These are phyloP conservation scores for Candida ascalaphidarum DNA, from an alignment of 805 yeast species.

Conservation along the genomic window DNA sequence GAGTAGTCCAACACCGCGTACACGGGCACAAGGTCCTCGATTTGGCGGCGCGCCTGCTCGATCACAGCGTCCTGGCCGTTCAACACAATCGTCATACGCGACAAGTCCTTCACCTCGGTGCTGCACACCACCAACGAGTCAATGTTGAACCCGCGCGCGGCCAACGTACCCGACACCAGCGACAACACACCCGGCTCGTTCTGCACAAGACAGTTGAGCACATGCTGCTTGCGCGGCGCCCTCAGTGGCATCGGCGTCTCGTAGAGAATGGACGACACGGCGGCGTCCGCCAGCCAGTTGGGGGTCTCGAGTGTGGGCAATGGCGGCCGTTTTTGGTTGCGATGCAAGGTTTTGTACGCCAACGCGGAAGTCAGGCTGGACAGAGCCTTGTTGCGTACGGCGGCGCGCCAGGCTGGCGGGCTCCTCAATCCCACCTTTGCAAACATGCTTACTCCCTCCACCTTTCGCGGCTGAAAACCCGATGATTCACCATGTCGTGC, in stretches of 20 bases:
- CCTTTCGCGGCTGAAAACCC: no score
- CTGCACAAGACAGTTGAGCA: constrained; percentile 93
- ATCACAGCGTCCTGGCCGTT: constrained; percentile 93
- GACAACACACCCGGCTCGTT: constrained; percentile 98
- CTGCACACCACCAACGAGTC: constrained; percentile 95
- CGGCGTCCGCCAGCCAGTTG: constrained; percentile 92
- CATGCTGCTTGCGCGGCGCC: constrained; percentile 73
- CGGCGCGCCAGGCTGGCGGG: no score
- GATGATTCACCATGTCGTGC: no score
- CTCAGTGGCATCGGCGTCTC: constrained; percentile 70
- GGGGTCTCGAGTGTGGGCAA: constrained; percentile 92
- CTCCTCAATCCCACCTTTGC: no score
- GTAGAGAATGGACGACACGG: constrained; percentile 89
- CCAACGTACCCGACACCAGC: constrained; percentile 87
- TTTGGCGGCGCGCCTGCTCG: constrained; percentile 97
- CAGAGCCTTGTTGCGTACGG: no score
- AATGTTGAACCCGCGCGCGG: constrained; percentile 97
- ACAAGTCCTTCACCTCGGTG: constrained; percentile 91
- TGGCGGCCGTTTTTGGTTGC: constrained; percentile 80
- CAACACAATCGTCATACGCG: constrained; percentile 93
- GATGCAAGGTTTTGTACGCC: constrained; percentile 87
- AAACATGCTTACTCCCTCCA: no score
- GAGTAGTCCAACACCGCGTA: constrained; percentile 96
- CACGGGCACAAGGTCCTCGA: constrained; percentile 96
- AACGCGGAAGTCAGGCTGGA: constrained; percentile 84